Evolutionary conservation across 176 grass and related monocot species (phyloP).

Genomic region (Oryza australiensis): DNA sequence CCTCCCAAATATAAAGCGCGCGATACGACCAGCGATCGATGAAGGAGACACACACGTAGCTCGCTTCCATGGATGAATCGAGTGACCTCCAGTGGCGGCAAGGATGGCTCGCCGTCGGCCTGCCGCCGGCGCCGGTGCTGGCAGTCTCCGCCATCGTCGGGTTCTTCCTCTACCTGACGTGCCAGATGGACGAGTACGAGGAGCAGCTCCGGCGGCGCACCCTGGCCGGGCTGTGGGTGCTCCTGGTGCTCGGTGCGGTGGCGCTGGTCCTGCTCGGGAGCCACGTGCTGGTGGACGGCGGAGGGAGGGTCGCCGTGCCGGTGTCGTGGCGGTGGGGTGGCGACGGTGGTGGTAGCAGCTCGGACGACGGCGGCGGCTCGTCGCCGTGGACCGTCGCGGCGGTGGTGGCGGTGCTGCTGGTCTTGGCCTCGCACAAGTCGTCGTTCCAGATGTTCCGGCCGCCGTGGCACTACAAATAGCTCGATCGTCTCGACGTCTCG

Average conservation of each 20-base stretch:
- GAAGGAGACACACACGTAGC: neutral
- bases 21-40: too few species aligned
- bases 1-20: neutral
- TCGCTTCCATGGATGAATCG: slow-evolving; percentile 19
- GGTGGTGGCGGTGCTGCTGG: slow-evolving; percentile 16
- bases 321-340: neutral
- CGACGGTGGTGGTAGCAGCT: neutral
- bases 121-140: slow-evolving; percentile 26
- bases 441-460: slow-evolving; percentile 6
- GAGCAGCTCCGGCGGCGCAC: slow-evolving; percentile 33
- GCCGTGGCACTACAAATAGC: neutral
- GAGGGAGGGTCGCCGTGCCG: slow-evolving; percentile 18
- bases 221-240: slow-evolving; percentile 8
- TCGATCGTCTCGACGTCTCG: too few species aligned
- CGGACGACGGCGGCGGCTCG: neutral
- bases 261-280: slow-evolving; percentile 23
- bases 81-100: neutral
- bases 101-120: neutral
- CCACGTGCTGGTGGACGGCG: slow-evolving; percentile 10
- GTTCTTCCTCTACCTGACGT: slow-evolving; percentile 38
- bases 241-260: slow-evolving; percentile 7
- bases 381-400: slow-evolving; percentile 35
- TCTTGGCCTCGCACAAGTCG: slow-evolving; percentile 29
- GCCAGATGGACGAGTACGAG: slow-evolving; percentile 32
- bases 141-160: neutral